Base-by-base conservation (phyloP, 2,329 filamentous ascomycete species). In the Fusarium tuaranense region DNA sequence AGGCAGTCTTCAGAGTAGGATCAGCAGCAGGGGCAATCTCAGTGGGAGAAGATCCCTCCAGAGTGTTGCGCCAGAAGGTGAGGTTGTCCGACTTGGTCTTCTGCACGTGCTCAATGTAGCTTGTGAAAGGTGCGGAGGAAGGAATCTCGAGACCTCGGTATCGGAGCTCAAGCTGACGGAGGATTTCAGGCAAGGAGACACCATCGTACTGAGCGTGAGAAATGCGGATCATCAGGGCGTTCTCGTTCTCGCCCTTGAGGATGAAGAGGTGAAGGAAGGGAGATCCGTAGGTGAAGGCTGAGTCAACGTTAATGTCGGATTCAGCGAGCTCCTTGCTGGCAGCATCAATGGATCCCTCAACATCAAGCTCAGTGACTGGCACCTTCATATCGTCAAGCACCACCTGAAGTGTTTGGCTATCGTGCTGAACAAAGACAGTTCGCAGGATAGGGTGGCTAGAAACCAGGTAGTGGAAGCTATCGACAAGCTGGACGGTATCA, bases 191-290 rank as follows among this genome's bases (percentile, higher is more conserved):
- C 4, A 88, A 78, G 25, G 83, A 87, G 20, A 88, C 83, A 30
- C 86, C 86, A 27, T 88, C 86, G 61, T 87, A 88, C 71, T 88
- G 86, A 0, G 86, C 86, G 70, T 88, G 86, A 0, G 87, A 88
- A 16, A 88, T 74, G 7, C 76, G 76, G 12, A 78, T 78, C 69
- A 78, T 75, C 8, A 78, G 65, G 0, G 73, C 76, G 5, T 76
- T 78, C 34, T 78, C 76, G 7, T 25, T 67, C 4, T 66, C 61
- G 0, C 76, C 75, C 4, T 63, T 65, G 0, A 78, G 59, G 14
- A 75, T 34, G 25, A 78, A 78, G 1, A 78, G 67, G 4, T 68
- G 73, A 5, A 78, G 64, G 58, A 76, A 78, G 3, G 73, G 64
- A 1, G 68, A 36, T 2, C 76, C 76, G 1, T 71, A 63, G 4